These are phyloP conservation scores for Lachancea dasiensis DNA, from an alignment of 805 yeast genomes.

Conservation along the genomic window DNA sequence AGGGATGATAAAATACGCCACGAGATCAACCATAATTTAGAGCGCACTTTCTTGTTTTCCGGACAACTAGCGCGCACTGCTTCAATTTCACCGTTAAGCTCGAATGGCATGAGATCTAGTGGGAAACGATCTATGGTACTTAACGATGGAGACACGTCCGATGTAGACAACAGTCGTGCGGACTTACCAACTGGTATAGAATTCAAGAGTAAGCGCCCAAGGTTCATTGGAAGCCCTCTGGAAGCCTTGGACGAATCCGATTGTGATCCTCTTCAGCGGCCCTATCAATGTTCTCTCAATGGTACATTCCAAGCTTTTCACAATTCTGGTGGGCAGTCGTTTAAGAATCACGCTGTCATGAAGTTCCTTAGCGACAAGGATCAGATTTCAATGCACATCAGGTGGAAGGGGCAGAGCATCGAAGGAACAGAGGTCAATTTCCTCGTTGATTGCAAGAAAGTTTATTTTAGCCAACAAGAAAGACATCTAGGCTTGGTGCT, in stretches of 20 bases:
- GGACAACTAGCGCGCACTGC: neutral
- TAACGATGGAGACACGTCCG: neutral
- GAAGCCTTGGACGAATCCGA: too few relatives aligned
- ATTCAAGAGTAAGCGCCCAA: too few relatives aligned
- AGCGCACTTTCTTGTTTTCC: slow-evolving; percentile 12
- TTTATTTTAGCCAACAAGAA: slow-evolving; percentile 15
- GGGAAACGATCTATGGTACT: neutral
- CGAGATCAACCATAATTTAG: slow-evolving; percentile 13
- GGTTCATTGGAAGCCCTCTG: too few relatives aligned
- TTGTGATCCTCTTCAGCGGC: neutral
- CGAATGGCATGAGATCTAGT: neutral
- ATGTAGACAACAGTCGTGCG: neutral
- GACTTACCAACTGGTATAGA: too few relatives aligned
- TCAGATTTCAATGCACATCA: slow-evolving; percentile 16
- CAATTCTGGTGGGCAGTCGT: neutral
- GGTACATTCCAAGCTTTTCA: slow-evolving; percentile 12
- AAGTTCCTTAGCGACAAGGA: slow-evolving; percentile 12
- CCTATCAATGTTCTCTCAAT: slow-evolving; percentile 1
- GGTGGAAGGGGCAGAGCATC: slow-evolving; percentile 11
- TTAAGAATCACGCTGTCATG: slow-evolving; percentile 6
- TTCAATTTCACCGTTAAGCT: neutral
- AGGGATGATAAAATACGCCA: slow-evolving; percentile 18
- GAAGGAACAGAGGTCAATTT: slow-evolving; percentile 16
- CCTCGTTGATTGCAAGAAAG: slow-evolving; percentile 16
- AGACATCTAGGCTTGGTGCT: slow-evolving; percentile 17